phyloP scores from a whole-genome alignment of 2,329 filamentous ascomycete genomes.

The Aureobasidium sp. region DNA sequence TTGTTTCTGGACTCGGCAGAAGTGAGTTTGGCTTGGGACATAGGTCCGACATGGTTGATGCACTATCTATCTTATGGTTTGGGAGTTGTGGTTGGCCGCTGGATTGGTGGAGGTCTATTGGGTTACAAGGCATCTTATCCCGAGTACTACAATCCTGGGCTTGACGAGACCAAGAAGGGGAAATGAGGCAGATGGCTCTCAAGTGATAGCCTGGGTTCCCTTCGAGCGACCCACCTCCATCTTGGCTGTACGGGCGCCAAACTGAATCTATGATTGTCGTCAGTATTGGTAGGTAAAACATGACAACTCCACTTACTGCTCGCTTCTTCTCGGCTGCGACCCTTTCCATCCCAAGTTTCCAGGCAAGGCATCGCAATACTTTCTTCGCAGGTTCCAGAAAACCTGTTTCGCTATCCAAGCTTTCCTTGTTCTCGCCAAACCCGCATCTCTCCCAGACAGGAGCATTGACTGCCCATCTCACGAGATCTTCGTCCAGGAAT shows the following conservation, averaged over 20 bases:
- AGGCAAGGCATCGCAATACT: slow-evolving; percentile 68
- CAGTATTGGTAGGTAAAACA: neutral
- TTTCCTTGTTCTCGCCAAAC: slow-evolving; percentile 45
- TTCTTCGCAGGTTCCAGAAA: slow-evolving; percentile 71
- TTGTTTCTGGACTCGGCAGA: slow-evolving; percentile 26
- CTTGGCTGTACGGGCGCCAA: slow-evolving; percentile 38
- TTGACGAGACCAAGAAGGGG: slow-evolving; percentile 12
- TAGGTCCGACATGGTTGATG: slow-evolving; percentile 23
- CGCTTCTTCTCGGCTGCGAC: slow-evolving; percentile 88
- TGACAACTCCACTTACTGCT: slow-evolving; percentile 53
- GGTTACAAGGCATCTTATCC: slow-evolving; percentile 17
- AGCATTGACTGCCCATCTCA: slow-evolving; percentile 68
- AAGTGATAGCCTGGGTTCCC: slow-evolving; percentile 38
- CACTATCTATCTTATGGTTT: slow-evolving; percentile 21
- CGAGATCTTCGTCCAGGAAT: slow-evolving; percentile 78
- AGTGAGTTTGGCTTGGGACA: slow-evolving; percentile 24
- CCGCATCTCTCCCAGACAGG: slow-evolving; percentile 85
- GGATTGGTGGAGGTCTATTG: slow-evolving; percentile 18
- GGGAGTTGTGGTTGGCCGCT: slow-evolving; percentile 24
- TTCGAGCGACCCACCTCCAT: slow-evolving; percentile 45
- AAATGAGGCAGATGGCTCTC: neutral
- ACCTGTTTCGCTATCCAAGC: slow-evolving; percentile 21
- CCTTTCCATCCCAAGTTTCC: slow-evolving; percentile 60
- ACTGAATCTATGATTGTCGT: slow-evolving; percentile 33
- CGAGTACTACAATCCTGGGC: slow-evolving; percentile 18